Evolutionary conservation across 1,284 basidiomycete species (phyloP).

Genomic region (Cerioporus squamosus): DNA sequence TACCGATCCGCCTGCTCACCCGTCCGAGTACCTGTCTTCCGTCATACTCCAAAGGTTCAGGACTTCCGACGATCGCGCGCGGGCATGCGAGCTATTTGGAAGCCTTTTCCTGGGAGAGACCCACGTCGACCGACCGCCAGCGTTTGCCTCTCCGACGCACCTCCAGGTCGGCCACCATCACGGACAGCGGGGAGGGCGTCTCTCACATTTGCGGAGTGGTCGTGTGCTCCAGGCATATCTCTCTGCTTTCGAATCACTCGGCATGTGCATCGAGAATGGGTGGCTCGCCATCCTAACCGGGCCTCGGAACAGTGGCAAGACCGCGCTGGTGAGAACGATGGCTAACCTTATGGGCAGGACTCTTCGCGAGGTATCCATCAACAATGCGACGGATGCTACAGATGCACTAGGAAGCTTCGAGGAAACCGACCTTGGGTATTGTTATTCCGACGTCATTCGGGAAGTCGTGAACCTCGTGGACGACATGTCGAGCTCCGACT

Average conservation of each 20-base stretch:
- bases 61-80: slow-evolving; percentile 63
- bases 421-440: slow-evolving; percentile 69
- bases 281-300: slow-evolving; percentile 94
- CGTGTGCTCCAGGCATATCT: slow-evolving; percentile 70
- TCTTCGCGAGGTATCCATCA: slow-evolving; percentile 82
- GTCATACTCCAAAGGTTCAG: slow-evolving; percentile 92
- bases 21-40: slow-evolving; percentile 67
- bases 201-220: slow-evolving; percentile 43
- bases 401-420: slow-evolving; percentile 98
- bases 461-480: slow-evolving; percentile 47
- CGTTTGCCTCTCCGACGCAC: slow-evolving; percentile 55
- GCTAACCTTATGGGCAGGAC: slow-evolving; percentile 74
- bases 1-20: slow-evolving; percentile 47
- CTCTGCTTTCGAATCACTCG: slow-evolving; percentile 75
- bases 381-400: slow-evolving; percentile 89
- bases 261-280: slow-evolving; percentile 75
- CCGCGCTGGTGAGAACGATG: slow-evolving; percentile 71
- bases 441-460: slow-evolving; percentile 43
- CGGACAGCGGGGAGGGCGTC: slow-evolving; percentile 50
- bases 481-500: slow-evolving; percentile 40
- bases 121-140: slow-evolving; percentile 37
- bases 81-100: slow-evolving; percentile 68
- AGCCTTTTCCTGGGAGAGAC: slow-evolving; percentile 54
- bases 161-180: slow-evolving; percentile 78
- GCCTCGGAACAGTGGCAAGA: slow-evolving; percentile 79